phyloP scores from a whole-genome alignment of 2,329 filamentous ascomycete species.

The Colletotrichum salicis region DNA sequence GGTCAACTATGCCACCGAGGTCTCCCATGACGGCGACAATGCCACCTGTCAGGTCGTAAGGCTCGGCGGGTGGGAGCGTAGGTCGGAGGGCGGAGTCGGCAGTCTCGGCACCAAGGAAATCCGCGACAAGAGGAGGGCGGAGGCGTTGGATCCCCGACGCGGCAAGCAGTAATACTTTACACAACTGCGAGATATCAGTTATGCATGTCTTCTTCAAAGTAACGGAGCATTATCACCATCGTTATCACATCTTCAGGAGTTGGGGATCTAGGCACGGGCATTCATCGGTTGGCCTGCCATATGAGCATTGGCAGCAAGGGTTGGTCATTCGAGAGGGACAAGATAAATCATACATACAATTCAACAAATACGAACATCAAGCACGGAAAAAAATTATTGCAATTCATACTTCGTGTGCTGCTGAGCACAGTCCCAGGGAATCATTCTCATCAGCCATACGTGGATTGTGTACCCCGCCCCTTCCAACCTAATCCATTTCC shows the following conservation, averaged over 20 bases:
- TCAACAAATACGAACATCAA: neutral
- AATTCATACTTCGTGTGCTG: neutral
- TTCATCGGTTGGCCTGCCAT: neutral
- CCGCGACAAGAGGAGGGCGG: conserved; percentile 81
- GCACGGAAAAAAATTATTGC: conserved; percentile 3
- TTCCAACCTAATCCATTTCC: neutral
- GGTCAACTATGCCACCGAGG: conserved; percentile 89
- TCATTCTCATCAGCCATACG: conserved; percentile 1
- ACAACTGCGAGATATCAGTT: neutral
- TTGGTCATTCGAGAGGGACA: neutral
- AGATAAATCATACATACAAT: neutral
- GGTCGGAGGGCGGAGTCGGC: conserved; percentile 86
- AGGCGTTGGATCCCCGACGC: conserved; percentile 84
- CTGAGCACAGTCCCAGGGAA: neutral
- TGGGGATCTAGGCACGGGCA: neutral
- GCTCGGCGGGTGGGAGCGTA: conserved; percentile 75
- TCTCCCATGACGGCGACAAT: conserved; percentile 74
- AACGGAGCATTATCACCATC: neutral
- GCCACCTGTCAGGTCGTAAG: conserved; percentile 75
- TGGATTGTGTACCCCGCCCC: neutral
- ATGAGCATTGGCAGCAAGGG: neutral
- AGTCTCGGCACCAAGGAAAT: conserved; percentile 93
- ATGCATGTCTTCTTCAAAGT: neutral
- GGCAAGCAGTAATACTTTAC: conserved; percentile 59
- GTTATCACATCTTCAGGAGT: neutral